Conservation (phyloP, 2,329 filamentous ascomycete genomes). For the Fusarium multiceps region DNA sequence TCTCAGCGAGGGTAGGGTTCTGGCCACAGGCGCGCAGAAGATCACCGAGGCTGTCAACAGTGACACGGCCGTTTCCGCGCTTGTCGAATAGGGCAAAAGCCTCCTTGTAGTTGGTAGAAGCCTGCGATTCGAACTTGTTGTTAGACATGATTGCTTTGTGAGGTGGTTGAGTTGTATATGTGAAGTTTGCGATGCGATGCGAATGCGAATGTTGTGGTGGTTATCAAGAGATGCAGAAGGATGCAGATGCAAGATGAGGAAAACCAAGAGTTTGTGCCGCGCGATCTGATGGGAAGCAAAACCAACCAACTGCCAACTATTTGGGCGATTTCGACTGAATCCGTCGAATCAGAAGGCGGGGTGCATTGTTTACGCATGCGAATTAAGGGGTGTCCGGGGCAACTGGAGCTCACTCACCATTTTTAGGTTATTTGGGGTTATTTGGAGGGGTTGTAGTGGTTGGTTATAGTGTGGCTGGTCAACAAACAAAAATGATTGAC, state of each 20-base stretch:
- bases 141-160: constrained; percentile 56
- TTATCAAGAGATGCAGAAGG: constrained; percentile 18
- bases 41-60: constrained; percentile 88
- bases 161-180: constrained; percentile 9
- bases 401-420: constrained; percentile 55
- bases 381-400: constrained; percentile 48
- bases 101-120: constrained; percentile 99
- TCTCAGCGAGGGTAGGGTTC: constrained; percentile 95
- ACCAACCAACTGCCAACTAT: constrained; percentile 40
- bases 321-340: constrained; percentile 18
- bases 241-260: constrained; percentile 24
- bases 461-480: constrained; percentile 26
- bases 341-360: constrained; percentile 53
- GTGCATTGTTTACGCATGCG: constrained; percentile 50
- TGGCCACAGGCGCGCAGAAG: constrained; percentile 96
- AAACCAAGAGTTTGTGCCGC: constrained; percentile 30
- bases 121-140: constrained; percentile 68
- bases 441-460: constrained; percentile 19
- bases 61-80: constrained; percentile 93
- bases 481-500: constrained; percentile 9
- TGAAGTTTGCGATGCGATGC: constrained; percentile 9
- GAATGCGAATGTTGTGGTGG: constrained; percentile 34
- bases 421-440: constrained; percentile 37
- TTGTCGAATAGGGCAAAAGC: constrained; percentile 99
- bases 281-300: constrained; percentile 37